Evolutionary conservation across 1,284 basidiomycete genomes (phyloP).

Genomic region (Melampsora americana): DNA sequence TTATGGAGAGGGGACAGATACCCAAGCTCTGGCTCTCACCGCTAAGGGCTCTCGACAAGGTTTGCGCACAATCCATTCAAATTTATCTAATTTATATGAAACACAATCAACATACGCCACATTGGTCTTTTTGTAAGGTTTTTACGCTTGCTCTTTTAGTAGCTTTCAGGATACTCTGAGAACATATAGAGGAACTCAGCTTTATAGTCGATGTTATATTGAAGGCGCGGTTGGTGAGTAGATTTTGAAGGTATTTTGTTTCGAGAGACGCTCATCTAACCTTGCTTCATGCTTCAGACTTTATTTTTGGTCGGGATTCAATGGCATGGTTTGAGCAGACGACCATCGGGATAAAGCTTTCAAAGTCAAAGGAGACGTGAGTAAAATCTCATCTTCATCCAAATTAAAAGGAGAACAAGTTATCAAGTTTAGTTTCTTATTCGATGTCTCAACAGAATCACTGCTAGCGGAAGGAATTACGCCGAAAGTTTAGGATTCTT

Average conservation of each 20-base stretch:
- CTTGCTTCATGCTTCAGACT: not conserved
- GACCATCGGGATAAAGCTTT: slow-evolving; percentile 16
- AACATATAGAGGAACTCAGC: slow-evolving; percentile 5
- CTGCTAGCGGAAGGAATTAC: slow-evolving; percentile 18
- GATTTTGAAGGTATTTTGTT: too few relatives aligned
- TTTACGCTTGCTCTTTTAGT: slow-evolving; percentile 31
- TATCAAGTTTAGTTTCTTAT: too few relatives aligned
- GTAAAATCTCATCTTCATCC: slow-evolving; percentile 1
- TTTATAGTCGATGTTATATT: slow-evolving; percentile 27
- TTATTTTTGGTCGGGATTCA: slow-evolving; percentile 25
- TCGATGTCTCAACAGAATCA: slow-evolving; percentile 10
- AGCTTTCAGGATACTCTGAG: slow-evolving; percentile 42
- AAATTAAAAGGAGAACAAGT: not conserved
- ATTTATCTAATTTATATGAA: too few relatives aligned
- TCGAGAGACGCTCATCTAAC: not conserved
- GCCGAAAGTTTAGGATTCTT: slow-evolving; percentile 9
- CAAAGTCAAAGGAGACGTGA: not conserved
- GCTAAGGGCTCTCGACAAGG: slow-evolving; percentile 31
- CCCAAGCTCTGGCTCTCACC: slow-evolving; percentile 38
- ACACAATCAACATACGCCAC: too few relatives aligned
- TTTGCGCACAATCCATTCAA: not conserved
- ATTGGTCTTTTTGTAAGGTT: slow-evolving; percentile 4
- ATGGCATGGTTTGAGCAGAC: slow-evolving; percentile 28
- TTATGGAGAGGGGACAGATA: slow-evolving; percentile 37
- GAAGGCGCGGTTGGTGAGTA: slow-evolving; percentile 33